phyloP scores from a whole-genome alignment of 805 yeast species.

The Spathaspora arborariae region DNA sequence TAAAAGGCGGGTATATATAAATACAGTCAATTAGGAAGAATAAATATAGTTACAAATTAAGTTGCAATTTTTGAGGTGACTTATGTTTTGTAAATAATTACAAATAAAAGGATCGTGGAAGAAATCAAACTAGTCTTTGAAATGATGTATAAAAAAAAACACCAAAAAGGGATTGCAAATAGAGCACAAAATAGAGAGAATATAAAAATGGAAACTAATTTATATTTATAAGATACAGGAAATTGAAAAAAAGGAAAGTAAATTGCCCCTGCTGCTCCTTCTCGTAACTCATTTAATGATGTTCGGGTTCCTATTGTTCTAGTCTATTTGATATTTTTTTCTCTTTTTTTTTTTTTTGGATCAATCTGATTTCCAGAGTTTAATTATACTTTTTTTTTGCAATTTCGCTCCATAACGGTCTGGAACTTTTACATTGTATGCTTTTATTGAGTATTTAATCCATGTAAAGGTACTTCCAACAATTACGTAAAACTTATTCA shows the following conservation, averaged over 20 bases:
- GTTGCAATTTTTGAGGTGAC: too few species aligned
- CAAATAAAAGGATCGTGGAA: not conserved
- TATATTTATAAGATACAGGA: not conserved
- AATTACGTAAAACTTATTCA: too few species aligned
- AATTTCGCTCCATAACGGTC: not conserved
- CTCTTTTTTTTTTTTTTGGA: not conserved
- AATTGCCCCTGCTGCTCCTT: not conserved
- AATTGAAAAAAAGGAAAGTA: not conserved
- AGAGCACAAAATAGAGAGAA: not conserved
- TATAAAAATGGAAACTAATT: not conserved
- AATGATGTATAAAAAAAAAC: not conserved
- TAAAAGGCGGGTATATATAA: not conserved
- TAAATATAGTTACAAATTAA: not conserved
- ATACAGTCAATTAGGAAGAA: too few species aligned
- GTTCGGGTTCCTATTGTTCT: not conserved
- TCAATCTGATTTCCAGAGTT: not conserved
- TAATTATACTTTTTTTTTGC: not conserved
- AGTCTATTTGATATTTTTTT: not conserved
- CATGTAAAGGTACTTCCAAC: too few species aligned
- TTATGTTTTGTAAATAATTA: not conserved
- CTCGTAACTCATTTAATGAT: not conserved
- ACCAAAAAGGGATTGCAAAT: not conserved
- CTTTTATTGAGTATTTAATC: not conserved
- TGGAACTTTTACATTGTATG: too few species aligned
- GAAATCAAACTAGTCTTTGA: not conserved